Conservation (phyloP, 257 asterid genomes). For the Solanum bulbocastanum region DNA sequence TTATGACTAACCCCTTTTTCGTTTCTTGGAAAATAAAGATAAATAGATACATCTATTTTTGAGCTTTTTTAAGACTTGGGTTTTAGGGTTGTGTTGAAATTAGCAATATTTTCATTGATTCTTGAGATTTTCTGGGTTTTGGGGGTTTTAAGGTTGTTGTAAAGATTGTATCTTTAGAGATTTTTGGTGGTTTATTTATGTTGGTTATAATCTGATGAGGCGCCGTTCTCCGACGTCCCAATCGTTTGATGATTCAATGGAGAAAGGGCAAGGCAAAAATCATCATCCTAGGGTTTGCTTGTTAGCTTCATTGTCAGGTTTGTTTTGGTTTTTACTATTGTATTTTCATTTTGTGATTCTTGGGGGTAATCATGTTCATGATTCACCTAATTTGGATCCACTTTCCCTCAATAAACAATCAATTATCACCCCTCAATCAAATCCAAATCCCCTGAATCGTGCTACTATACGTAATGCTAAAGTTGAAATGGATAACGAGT, state of each 20-base stretch:
- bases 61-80: neutral
- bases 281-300: constrained; percentile 46
- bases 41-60: neutral
- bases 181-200: neutral
- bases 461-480: neutral
- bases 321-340: constrained; percentile 55
- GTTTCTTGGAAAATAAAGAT: neutral
- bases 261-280: constrained; percentile 46
- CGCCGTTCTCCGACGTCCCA: constrained; percentile 37
- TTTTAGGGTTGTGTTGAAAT: neutral
- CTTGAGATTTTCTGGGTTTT: neutral
- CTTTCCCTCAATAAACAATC: constrained; percentile 7
- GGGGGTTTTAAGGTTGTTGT: neutral
- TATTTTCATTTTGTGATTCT: constrained; percentile 46
- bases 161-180: neutral
- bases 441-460: neutral
- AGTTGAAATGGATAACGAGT: neutral
- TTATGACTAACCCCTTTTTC: neutral
- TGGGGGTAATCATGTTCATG: constrained; percentile 17
- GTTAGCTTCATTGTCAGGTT: constrained; percentile 37
- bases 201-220: constrained; percentile 28
- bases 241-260: constrained; percentile 33
- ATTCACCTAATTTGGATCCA: constrained; percentile 20
- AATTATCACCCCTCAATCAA: neutral
- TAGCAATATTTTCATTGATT: neutral